Conservation (phyloP, 495 filamentous ascomycete genomes). For the Ramalina intermedia region DNA sequence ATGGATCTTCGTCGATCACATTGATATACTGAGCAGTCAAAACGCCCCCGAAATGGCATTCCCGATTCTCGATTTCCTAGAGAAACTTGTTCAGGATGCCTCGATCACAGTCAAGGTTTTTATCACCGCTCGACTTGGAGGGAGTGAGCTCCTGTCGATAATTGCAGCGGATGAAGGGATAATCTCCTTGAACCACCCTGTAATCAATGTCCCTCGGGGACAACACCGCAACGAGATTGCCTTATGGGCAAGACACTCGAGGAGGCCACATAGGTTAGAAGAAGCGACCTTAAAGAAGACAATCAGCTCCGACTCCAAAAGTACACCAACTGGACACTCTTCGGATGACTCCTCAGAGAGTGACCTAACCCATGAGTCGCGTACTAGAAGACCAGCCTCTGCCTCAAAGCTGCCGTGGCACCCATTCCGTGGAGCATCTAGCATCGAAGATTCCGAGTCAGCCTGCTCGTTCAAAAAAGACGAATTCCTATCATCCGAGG, state of each 20-base stretch:
- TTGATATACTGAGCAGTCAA: constrained; percentile 2
- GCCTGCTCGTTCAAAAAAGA: no score
- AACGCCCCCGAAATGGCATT: neutral
- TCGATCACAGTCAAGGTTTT: constrained; percentile 7
- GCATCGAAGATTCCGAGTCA: neutral
- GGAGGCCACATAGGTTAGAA: neutral
- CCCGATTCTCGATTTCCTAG: constrained; percentile 1
- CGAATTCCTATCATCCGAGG: no score
- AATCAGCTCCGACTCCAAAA: no score
- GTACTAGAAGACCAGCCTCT: no score
- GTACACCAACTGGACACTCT: neutral
- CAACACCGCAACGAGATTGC: constrained; percentile 4
- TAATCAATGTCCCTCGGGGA: constrained; percentile 3
- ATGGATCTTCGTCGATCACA: constrained; percentile 7
- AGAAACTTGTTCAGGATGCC: neutral
- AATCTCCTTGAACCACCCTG: neutral
- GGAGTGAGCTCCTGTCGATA: neutral
- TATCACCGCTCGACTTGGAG: constrained; percentile 6
- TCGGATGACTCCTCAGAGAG: neutral
- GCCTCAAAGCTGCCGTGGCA: no score
- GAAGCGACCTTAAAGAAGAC: neutral
- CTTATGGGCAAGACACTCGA: neutral
- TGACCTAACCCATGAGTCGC: neutral
- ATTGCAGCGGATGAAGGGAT: neutral
- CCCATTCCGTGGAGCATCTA: neutral